Evolutionary conservation across 768 basidiomycete genomes (phyloP).

Genomic region (Amanita phalloides): DNA sequence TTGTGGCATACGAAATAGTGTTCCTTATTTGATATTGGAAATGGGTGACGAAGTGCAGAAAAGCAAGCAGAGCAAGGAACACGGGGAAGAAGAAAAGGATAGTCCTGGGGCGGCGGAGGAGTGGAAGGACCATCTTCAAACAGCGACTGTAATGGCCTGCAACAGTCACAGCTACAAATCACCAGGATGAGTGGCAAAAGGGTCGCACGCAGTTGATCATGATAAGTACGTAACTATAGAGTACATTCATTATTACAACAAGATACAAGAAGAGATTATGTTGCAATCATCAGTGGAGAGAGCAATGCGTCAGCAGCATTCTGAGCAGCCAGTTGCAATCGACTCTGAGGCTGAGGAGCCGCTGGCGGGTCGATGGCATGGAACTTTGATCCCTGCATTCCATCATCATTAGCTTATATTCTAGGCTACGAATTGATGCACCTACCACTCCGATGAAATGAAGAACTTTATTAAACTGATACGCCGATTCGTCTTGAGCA

Average conservation of each 20-base stretch:
- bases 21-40: constrained; percentile 42
- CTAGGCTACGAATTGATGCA: too few species aligned
- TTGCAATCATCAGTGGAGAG: neutral
- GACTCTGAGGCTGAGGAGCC: neutral
- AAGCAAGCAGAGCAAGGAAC: constrained; percentile 16
- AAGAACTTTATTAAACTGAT: neutral
- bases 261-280: too few species aligned
- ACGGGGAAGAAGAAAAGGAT: constrained; percentile 22
- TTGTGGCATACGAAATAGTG: constrained; percentile 41
- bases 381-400: neutral
- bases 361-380: neutral
- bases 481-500: neutral
- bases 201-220: too few species aligned
- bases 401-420: neutral
- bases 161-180: neutral
- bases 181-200: neutral
- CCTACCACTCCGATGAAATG: neutral
- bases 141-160: constrained; percentile 1
- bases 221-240: too few species aligned
- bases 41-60: constrained; percentile 26
- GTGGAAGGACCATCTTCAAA: constrained; percentile 8
- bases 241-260: too few species aligned
- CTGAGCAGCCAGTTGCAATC: neutral
- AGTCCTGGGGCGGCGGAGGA: constrained; percentile 18
- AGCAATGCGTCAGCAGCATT: neutral